These are phyloP conservation scores for Choiromyces venosus DNA, from an alignment of 495 filamentous ascomycete genomes.

Conservation along the genomic window DNA sequence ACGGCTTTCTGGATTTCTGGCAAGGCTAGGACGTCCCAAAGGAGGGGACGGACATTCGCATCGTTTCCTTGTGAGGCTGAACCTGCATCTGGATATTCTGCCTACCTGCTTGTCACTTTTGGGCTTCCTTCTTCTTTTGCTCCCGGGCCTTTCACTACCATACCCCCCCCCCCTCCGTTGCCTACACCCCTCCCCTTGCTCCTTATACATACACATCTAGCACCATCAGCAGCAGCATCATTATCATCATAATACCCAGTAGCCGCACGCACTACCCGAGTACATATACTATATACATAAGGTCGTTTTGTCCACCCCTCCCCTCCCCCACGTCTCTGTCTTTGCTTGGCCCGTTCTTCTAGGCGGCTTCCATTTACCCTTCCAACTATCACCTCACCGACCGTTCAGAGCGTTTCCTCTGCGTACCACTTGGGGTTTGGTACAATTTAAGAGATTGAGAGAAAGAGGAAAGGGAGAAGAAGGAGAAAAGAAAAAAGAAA, in stretches of 20 bases:
- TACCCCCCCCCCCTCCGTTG: constrained; percentile 8
- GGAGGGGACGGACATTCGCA: constrained; percentile 27
- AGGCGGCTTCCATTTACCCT: constrained; percentile 40
- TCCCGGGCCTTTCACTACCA: constrained; percentile 29
- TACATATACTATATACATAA: constrained; percentile 39
- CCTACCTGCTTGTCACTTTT: constrained; percentile 21
- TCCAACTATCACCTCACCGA: constrained; percentile 12
- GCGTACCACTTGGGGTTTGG: constrained; percentile 25
- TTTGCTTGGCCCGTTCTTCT: constrained; percentile 39
- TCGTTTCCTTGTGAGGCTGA: constrained; percentile 39
- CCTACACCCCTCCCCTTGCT: background rate
- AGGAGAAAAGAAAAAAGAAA: background rate
- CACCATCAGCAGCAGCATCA: background rate
- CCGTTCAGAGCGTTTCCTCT: constrained; percentile 18
- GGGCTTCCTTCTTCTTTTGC: constrained; percentile 19
- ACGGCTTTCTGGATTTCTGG: constrained; percentile 14
- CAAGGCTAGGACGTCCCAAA: constrained; percentile 33
- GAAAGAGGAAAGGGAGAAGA: background rate
- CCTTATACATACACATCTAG: background rate
- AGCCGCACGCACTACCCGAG: constrained; percentile 9
- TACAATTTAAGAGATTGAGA: background rate
- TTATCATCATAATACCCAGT: background rate
- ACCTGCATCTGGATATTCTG: constrained; percentile 28
- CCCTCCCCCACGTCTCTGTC: constrained; percentile 36
- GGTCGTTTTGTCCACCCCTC: constrained; percentile 39